Base-by-base conservation (phyloP, 2,329 filamentous ascomycete genomes). In the Curvularia sp. region DNA sequence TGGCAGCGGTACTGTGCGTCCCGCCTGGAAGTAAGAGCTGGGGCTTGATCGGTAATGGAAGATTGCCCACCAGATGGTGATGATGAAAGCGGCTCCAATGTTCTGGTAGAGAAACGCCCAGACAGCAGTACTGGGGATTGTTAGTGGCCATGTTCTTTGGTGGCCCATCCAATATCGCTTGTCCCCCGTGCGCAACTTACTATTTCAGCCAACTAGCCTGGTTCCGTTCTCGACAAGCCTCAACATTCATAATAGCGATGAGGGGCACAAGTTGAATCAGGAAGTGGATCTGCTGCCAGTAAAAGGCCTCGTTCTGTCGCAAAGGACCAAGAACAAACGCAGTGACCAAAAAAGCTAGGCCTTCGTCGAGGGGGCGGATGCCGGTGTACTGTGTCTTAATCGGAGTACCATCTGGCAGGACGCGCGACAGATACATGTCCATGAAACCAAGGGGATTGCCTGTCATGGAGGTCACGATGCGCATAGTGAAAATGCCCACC, bases 241-340 rank as follows among this genome's bases (percentile, higher is more conserved):
- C 65, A 0, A 67, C 61, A 46, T 57, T 64, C 49, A 60, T 52
- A 4, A 67, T 42, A 1, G 55, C 57, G 4, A 62, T 42, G 6
- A 64, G 5, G 2, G 53, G 48, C 1, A 55, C 22, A 10, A 67
- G 5, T n/a, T 65, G 63, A 0, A 44, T 3, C 18, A 67, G 33
- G 26, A 67, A 67, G 22, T 67, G 63, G 1, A 67, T 41, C 9
- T 64, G 61, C 35, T 64, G 63, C 65, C 63, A 66, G 12, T 62
- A 65, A 13, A 55, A 64, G 1, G 57, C 15, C 49, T 67, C 63
- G 12, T 62, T 62, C 55, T 53, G 62, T 28, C 47, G 30, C 8
- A 56, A 49, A 18, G 63, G 33, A 13, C 63, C 65, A 13, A 54
- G 33, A 1, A 66, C 1, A 15, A 67, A 67, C 1, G 63, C 65